Conservation (phyloP, 768 basidiomycete genomes). For the Termitomyces sp. region DNA sequence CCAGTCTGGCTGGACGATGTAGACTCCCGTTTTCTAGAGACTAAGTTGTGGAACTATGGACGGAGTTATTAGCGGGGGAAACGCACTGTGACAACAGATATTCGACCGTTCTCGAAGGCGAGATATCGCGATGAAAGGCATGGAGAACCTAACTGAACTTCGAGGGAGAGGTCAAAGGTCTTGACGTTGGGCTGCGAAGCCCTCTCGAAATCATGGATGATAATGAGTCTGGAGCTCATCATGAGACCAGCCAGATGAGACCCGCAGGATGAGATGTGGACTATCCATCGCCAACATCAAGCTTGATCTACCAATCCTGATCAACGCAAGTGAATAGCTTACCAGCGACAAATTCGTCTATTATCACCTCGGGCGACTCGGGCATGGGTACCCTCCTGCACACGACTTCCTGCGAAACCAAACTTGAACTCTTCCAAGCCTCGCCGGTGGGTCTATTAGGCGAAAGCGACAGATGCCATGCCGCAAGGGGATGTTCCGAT, state of each 20-base stretch:
- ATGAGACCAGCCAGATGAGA: conserved; percentile 40
- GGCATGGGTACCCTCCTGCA: neutral
- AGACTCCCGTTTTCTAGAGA: conserved; percentile 27
- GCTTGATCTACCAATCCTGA: neutral
- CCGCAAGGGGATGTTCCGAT: conserved; percentile 27
- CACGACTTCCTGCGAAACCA: conserved; percentile 4
- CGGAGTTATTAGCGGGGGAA: neutral
- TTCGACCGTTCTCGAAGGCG: conserved; percentile 40
- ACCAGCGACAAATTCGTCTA: conserved; percentile 49
- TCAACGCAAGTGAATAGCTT: conserved; percentile 6
- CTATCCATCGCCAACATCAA: conserved; percentile 11
- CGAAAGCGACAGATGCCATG: conserved; percentile 28
- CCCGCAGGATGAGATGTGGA: conserved; percentile 47
- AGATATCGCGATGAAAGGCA: conserved; percentile 41
- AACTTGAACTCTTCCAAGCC: neutral
- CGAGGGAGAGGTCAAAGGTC: conserved; percentile 29
- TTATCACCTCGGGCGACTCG: conserved; percentile 8
- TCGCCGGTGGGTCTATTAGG: conserved; percentile 3
- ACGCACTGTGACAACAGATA: conserved; percentile 47
- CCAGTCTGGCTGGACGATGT: conserved; percentile 26
- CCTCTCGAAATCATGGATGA: conserved; percentile 40
- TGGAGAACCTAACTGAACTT: conserved; percentile 38
- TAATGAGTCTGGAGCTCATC: conserved; percentile 33
- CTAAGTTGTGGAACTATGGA: neutral
- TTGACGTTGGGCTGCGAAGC: conserved; percentile 22